Evolutionary conservation across 2,329 filamentous ascomycete species (phyloP), one percentile per base, ranked within the genome.

Genomic region (Bisporella sp.): DNA sequence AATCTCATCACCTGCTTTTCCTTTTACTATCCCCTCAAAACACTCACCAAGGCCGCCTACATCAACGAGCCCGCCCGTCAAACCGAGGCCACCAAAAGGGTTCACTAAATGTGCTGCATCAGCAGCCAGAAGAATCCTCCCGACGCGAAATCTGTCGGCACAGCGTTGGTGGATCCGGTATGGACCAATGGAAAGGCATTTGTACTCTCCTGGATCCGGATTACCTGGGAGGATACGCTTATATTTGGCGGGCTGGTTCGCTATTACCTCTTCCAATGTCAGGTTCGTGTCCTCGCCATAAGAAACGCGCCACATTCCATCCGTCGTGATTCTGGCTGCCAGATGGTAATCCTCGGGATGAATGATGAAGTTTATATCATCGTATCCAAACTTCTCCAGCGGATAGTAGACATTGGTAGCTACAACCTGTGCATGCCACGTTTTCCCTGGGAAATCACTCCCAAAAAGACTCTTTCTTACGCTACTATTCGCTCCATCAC

Each of bases 51-150:
- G 70, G 0, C 78, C 78, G 8, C 78, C 80, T 3, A 81, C 73
- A 56, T 84, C 81, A n/a, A 79, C 77, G 49, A 85, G 78, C 0
- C 81, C 81, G 5, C 80, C 79, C 0, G 79, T 84, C 46, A 84
- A 74, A 1, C 81, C 81, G 12, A 84, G 68, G 0, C 81, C 81
- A 43, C 81, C 81, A 65, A 73, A 74, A 41, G 72, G 71, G 54
- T 75, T 74, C 54, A 71, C 73, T 12, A 74, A 53, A 62, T 77
- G 74, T 2, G 73, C 74, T 8, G 74, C 74, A 61, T 77, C 74
- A 1, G 74, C 73, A 3, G 73, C 73, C 1, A 77, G 61, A 5
- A 73, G 12, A 42, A 76, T 63, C 28, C 69, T 68, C 1, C 73
- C 73, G 1, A 73, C 69, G 6, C 72, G 62, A 54, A 76, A 73